Evolutionary conservation across 768 basidiomycete genomes (phyloP), one percentile per base, ranked within the genome.

Genomic region (Baorangia bicolor): DNA sequence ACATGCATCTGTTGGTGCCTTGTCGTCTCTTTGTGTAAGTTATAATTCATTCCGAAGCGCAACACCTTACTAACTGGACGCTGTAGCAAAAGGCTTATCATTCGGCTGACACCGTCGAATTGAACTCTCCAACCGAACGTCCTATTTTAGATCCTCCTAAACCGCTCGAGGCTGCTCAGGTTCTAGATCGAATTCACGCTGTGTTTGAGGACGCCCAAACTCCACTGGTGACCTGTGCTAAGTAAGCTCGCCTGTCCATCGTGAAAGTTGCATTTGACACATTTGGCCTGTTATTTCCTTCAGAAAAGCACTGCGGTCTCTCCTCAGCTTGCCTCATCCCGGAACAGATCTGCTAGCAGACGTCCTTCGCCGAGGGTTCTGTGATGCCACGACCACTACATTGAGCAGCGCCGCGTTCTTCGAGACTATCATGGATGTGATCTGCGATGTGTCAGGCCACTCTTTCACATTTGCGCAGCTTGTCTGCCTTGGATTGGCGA

Each of bases 11-110:
- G 81, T 88, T n/a, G 87, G 92, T 37, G 91, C 94, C 4, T 75
- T 96, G 73, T 84, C 91, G n/a, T 84, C 92, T 10, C 80, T 96
- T 56, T 90, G 89, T 66, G 94, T 96, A 64, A 75, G 94, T 86
- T 38, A 5, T 20, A 16, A 28, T 45, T 35, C 39, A 3, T 37
- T 18, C 43, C 23, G 25, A 35, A 53, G 46, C 39, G 39, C 62
- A 28, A 21, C 20, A 4, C 2, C 25, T 45, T 28, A 40, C 39
- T 53, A 2, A 55, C 33, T 20, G 14, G n/a, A 10, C 41, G 12
- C 39, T 53, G 20, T 66, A 96, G 93, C 82, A 83, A 76, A 92
- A 85, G 55, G 89, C 90, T 2, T 88, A 89, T 64, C 89, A 85
- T 59, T 82, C 85, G 25, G 78, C 82, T 7, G 85, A 88, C 27